These are phyloP conservation scores for Mycena citricolor DNA, from an alignment of 1,284 basidiomycete species.

Conservation along the genomic window DNA sequence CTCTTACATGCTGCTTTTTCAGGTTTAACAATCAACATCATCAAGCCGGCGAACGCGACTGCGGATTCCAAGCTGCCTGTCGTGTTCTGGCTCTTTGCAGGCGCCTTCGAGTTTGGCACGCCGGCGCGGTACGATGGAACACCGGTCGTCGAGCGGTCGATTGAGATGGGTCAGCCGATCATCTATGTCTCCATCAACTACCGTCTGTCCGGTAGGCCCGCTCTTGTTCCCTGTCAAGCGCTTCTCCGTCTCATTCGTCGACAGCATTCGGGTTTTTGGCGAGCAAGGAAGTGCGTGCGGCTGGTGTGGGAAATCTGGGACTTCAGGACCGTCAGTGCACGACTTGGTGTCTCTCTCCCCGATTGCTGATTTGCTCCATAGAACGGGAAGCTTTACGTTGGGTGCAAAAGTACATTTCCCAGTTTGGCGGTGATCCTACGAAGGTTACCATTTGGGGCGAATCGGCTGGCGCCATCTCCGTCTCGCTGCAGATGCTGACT, in stretches of 20 bases:
- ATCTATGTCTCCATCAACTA: conserved; percentile 59
- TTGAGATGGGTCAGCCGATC: conserved; percentile 43
- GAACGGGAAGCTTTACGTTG: conserved; percentile 58
- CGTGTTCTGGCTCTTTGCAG: conserved; percentile 58
- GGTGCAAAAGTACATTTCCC: conserved; percentile 61
- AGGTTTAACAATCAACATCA: conserved; percentile 60
- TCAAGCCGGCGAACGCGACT: conserved; percentile 41
- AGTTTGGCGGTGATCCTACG: conserved; percentile 63
- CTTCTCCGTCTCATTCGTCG: no score
- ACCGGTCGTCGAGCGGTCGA: conserved; percentile 45
- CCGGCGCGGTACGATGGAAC: conserved; percentile 40
- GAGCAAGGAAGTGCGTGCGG: conserved; percentile 41
- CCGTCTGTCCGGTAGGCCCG: conserved; percentile 33
- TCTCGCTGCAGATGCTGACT: conserved; percentile 50
- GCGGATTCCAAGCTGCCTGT: conserved; percentile 49
- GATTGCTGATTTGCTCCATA: conserved; percentile 23
- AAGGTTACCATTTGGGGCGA: conserved; percentile 52
- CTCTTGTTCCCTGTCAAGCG: no score
- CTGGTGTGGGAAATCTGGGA: conserved; percentile 46
- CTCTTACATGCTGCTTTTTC: neutral
- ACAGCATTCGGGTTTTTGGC: conserved; percentile 41
- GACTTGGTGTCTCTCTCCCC: neutral
- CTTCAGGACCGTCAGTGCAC: conserved; percentile 37
- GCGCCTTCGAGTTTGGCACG: conserved; percentile 41
- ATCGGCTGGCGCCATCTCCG: conserved; percentile 54